phyloP scores from a whole-genome alignment of 73 alveolate species.

The Paramecium primaurelia region DNA sequence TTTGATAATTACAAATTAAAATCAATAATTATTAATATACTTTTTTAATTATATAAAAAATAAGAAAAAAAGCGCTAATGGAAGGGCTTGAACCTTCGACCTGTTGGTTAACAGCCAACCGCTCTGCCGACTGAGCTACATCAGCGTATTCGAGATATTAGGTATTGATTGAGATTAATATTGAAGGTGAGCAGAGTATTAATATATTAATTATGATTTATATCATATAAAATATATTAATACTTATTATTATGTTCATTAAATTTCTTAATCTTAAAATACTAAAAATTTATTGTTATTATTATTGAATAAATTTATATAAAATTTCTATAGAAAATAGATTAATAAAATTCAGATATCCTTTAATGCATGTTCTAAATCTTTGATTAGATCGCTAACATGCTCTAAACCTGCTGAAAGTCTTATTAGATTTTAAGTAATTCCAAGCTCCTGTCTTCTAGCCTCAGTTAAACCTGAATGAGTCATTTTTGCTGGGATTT shows the following conservation, averaged over 20 bases:
- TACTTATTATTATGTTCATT: not conserved
- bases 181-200: not conserved
- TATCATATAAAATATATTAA: not conserved
- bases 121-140: constrained; percentile 62
- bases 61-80: constrained; percentile 48
- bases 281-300: too few species aligned
- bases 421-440: constrained; percentile 84
- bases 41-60: not conserved
- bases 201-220: not conserved
- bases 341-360: not conserved
- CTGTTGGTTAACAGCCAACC: constrained; percentile 60
- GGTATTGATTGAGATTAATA: not conserved
- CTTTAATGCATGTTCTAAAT: constrained; percentile 79
- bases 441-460: constrained; percentile 83
- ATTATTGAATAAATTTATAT: not conserved
- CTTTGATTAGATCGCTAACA: constrained; percentile 83
- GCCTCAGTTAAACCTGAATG: constrained; percentile 90
- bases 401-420: constrained; percentile 90
- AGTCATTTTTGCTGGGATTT: constrained; percentile 86
- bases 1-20: too few species aligned
- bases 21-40: too few species aligned
- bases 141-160: constrained; percentile 6
- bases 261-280: too few species aligned
- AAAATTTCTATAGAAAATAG: not conserved
- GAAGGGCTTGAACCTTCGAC: constrained; percentile 55